Conservation (phyloP, 129 eudicot genomes). For the Chrysanthemum lavandulifolium region DNA sequence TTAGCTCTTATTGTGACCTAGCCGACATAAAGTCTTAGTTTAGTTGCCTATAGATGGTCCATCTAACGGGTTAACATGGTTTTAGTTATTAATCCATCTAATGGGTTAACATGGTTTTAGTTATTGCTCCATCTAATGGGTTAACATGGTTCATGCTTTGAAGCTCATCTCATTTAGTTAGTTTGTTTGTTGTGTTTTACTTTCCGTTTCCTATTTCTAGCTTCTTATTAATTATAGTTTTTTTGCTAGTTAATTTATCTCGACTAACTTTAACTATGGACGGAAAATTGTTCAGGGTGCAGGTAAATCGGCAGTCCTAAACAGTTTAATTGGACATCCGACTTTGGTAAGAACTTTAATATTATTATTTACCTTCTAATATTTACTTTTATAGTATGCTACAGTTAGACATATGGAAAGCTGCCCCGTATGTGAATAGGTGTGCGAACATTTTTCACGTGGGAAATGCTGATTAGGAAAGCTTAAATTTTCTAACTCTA, state of each 20-base stretch:
- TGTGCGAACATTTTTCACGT: background rate
- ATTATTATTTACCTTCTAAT: constrained; percentile 3
- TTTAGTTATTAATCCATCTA: no score
- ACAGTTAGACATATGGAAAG: background rate
- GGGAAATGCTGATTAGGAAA: no score
- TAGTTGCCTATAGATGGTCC: no score
- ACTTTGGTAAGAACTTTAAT: constrained; percentile 60
- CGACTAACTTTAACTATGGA: constrained; percentile 18
- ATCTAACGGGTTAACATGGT: no score
- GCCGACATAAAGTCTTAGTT: no score
- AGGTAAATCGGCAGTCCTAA: constrained; percentile 97
- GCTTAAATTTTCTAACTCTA: constrained; percentile 16
- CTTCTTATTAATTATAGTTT: background rate
- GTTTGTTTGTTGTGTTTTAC: constrained; percentile 3
- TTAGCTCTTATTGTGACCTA: no score
- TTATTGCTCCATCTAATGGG: no score
- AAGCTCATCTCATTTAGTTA: constrained; percentile 15
- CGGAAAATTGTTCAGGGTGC: constrained; percentile 71
- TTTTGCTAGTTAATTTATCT: background rate
- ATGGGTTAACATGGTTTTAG: no score
- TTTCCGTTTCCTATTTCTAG: background rate
- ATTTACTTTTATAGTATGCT: background rate
- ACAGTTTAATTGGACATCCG: constrained; percentile 98
- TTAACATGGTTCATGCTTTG: background rate
- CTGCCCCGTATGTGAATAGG: constrained; percentile 14